Percentiles rank a stretch among this genome's conserved stretches.
phyloP scores from a whole-genome alignment of 305 asterid genomes.

The Fraxinus angustifolia region DNA sequence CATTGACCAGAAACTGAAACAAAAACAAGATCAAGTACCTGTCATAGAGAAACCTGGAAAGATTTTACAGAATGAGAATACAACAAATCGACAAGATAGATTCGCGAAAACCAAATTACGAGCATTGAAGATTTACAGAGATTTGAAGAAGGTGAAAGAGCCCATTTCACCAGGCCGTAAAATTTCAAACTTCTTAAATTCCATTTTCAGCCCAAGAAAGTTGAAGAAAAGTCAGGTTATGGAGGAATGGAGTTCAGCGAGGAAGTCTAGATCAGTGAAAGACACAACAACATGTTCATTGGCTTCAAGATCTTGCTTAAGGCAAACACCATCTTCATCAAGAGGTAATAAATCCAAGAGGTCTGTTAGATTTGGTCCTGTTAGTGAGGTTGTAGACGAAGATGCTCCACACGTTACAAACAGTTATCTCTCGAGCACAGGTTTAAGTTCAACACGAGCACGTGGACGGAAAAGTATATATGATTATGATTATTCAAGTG shows the following conservation, averaged over 20 bases:
- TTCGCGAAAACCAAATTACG: conserved; percentile 53
- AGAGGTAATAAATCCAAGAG: conserved; percentile 56
- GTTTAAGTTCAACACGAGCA: not conserved
- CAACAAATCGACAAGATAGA: conserved; percentile 32
- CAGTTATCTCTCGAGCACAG: not conserved
- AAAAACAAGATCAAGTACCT: conserved; percentile 8
- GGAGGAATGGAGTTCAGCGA: conserved; percentile 53
- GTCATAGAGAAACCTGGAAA: conserved; percentile 12
- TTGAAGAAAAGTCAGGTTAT: conserved; percentile 37
- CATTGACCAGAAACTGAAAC: not conserved
- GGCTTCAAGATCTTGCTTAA: conserved; percentile 55
- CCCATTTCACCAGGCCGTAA: conserved; percentile 82
- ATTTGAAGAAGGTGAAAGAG: conserved; percentile 67
- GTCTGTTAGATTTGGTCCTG: conserved; percentile 73
- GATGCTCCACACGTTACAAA: conserved; percentile 2
- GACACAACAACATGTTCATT: conserved; percentile 41
- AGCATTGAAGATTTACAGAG: conserved; percentile 67
- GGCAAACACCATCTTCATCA: conserved; percentile 37
- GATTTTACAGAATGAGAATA: conserved; percentile 10
- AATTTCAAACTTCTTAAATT: conserved; percentile 62
- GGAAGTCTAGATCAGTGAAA: conserved; percentile 70
- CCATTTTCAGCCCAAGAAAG: conserved; percentile 71
- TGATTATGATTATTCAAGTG: not conserved
- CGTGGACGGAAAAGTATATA: not conserved
- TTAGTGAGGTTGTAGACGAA: conserved; percentile 50